Evolutionary conservation across 1,284 basidiomycete genomes (phyloP), one percentile per base, ranked within the genome.

Genomic region (Leucoagaricus sp.): DNA sequence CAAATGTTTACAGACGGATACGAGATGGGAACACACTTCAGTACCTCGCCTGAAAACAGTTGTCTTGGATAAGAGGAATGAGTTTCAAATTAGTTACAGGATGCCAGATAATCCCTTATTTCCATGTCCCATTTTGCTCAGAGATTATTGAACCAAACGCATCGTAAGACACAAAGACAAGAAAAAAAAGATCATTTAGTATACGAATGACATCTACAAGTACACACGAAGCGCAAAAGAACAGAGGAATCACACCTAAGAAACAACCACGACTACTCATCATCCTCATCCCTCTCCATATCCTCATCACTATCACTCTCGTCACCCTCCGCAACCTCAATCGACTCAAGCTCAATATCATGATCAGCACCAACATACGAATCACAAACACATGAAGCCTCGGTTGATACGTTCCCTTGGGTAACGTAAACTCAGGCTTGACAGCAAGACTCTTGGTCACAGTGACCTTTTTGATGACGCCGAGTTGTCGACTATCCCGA

Each of bases 401-500:
- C 60, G 98, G 78, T 10, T 81, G 75, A 67, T 96, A 93, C 41
- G 77, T 79, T 34, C 96, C 96, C 72, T 94, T 85, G 0, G 91
- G 86, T 48, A 97, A 71, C 25, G 85, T 90, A 66, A 98, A 93
- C 71, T 98, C 94, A 36, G 99, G 84, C 69, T 94, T 94, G 58
- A 93, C 87, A 21, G 79, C 75, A 12, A 97, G 80, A 60, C 78
- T 87, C 64, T 86, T 87, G 65, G 83, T 87, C 61, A 98, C 86
- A 0, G 96, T 98, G 21, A 98, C 92, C 58, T 91, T 91, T 77
- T 98, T 98, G 82, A 99, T 98, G 50, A 93, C 91, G 29, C 96
- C 85, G 41, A 99, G 77, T 64, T 91, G 88, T 59, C 82, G 83
- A 63, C 76, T 87, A 67, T 71, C 80, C 57, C 75, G 85, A 62